Conservation (phyloP, 2,329 filamentous ascomycete genomes). For the Colletotrichum filicis region DNA sequence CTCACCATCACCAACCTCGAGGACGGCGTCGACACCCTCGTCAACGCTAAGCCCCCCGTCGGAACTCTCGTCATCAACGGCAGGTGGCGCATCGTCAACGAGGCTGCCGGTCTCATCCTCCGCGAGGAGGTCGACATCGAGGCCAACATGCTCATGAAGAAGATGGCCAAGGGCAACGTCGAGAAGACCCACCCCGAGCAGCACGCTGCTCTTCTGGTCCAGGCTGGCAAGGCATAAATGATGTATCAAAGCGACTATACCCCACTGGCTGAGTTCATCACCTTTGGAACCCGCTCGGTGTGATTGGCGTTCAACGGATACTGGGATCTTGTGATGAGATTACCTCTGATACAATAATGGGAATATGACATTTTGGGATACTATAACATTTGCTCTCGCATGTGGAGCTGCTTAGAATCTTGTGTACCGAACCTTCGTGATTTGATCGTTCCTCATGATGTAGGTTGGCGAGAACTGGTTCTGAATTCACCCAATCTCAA, state of each 20-base stretch:
- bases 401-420: neutral
- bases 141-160: slow-evolving; percentile 34
- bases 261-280: slow-evolving; percentile 1
- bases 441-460: neutral
- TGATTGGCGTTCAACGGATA: slow-evolving; percentile 20
- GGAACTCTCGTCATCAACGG: slow-evolving; percentile 31
- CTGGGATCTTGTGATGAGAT: slow-evolving; percentile 10
- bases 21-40: slow-evolving; percentile 32
- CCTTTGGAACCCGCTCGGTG: neutral
- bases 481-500: too few species aligned
- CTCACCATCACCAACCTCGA: slow-evolving; percentile 34
- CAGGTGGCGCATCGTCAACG: slow-evolving; percentile 31
- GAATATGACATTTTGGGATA: neutral
- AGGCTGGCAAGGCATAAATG: slow-evolving; percentile 32
- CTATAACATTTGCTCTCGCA: neutral
- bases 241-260: neutral
- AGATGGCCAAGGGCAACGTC: slow-evolving; percentile 36
- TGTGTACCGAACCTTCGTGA: too few species aligned
- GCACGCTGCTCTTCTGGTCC: slow-evolving; percentile 29
- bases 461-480: too few species aligned
- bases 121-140: slow-evolving; percentile 33
- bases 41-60: slow-evolving; percentile 34
- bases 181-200: slow-evolving; percentile 34
- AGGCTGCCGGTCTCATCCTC: slow-evolving; percentile 20
- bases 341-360: slow-evolving; percentile 16